A percentile compares a stretch with the other conserved stretches of the same genome.
Evolutionary conservation across 805 yeast species (phyloP).

Genomic region (Cyberlindnera xylosilytica): DNA sequence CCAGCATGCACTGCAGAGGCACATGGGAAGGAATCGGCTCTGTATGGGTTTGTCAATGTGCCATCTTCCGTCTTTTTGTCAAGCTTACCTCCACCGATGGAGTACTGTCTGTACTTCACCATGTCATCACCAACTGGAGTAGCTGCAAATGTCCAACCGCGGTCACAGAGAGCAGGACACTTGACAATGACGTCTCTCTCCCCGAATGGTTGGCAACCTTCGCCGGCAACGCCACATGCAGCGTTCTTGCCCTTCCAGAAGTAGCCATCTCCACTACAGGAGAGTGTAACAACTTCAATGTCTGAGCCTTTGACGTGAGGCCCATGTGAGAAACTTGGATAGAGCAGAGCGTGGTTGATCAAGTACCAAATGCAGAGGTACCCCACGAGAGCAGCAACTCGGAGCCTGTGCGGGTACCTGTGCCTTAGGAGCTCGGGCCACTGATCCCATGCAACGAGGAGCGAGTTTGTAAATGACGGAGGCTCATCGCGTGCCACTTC

Average conservation of each 20-base stretch:
- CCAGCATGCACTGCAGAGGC: conserved; percentile 91
- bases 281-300: conserved; percentile 32
- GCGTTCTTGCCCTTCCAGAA: conserved; percentile 78
- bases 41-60: conserved; percentile 54
- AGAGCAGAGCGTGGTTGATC: conserved; percentile 11
- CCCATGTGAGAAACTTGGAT: conserved; percentile 9
- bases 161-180: conserved; percentile 87
- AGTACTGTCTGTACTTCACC: conserved; percentile 67
- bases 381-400: conserved; percentile 1
- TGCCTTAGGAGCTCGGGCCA: conserved; percentile 39
- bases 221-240: conserved; percentile 71
- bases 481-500: conserved; percentile 42
- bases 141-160: conserved; percentile 72
- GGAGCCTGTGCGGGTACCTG: conserved; percentile 3
- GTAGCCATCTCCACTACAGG: conserved; percentile 43
- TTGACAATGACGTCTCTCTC: conserved; percentile 51
- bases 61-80: conserved; percentile 24
- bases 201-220: conserved; percentile 48
- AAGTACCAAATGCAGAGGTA: conserved; percentile 16
- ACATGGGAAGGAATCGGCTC: conserved; percentile 89
- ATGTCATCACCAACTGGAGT: conserved; percentile 68
- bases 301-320: conserved; percentile 9
- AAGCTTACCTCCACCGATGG: conserved; percentile 71
- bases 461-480: conserved; percentile 34
- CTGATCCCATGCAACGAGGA: conserved; percentile 33